A percentile compares a stretch with the other conserved stretches of the same genome.
Evolutionary conservation across 257 asterid species (phyloP).

Genomic region (Solanum rostratum): DNA sequence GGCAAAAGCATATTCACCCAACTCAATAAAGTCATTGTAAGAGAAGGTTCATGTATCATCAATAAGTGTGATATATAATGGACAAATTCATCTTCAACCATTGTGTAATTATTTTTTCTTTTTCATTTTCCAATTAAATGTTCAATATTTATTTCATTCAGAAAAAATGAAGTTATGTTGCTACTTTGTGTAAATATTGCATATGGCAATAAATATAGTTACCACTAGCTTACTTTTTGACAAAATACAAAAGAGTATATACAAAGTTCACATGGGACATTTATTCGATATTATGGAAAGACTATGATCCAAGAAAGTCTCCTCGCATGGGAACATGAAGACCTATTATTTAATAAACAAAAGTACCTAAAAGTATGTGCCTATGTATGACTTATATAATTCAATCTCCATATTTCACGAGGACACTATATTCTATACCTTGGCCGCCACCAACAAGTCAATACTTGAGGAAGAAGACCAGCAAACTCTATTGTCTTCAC

Average conservation of each 20-base stretch:
- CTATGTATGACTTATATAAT: neutral
- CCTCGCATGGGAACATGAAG: neutral
- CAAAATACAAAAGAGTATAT: neutral
- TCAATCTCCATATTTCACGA: constrained; percentile 10
- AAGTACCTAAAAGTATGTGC: neutral
- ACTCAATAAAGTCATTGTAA: neutral
- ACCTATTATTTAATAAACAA: neutral
- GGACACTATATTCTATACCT: constrained; percentile 14
- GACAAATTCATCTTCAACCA: neutral
- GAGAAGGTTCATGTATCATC: constrained; percentile 9
- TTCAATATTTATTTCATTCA: neutral
- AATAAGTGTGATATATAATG: neutral
- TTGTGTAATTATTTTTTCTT: neutral
- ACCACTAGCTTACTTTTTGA: neutral
- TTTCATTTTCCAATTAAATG: neutral
- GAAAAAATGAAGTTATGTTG: neutral
- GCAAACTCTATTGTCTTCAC: neutral
- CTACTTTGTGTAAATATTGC: neutral
- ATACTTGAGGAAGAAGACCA: constrained; percentile 1
- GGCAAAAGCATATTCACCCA: neutral
- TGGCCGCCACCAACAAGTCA: constrained; percentile 31
- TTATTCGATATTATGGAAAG: neutral
- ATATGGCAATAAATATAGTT: neutral
- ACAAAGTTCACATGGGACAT: neutral
- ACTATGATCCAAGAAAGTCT: constrained; percentile 1